Evolutionary conservation across 75 land plant genomes (phyloP).

Genomic region (Chamaecyparis obtusa): DNA sequence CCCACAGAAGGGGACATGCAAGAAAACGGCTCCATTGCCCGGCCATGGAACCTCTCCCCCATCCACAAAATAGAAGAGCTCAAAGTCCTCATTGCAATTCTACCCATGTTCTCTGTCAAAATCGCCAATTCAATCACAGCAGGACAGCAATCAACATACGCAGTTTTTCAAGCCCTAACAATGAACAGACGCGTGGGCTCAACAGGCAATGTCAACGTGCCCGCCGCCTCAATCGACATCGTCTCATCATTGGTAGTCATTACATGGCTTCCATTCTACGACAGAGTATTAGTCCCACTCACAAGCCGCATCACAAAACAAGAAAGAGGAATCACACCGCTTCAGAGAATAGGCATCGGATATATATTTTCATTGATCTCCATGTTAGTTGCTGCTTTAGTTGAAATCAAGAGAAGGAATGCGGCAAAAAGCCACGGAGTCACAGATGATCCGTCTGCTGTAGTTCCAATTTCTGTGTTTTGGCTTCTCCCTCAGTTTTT

Average conservation of each 20-base stretch:
- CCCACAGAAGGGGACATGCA: constrained; percentile 30
- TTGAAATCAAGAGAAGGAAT: not conserved
- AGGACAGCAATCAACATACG: constrained; percentile 19
- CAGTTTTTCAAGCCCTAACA: constrained; percentile 53
- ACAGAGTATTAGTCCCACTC: not conserved
- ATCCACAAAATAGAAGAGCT: constrained; percentile 55
- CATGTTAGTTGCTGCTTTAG: not conserved
- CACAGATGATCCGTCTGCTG: not conserved
- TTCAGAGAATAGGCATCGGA: not conserved
- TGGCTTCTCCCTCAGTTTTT: not conserved
- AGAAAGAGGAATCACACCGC: not conserved
- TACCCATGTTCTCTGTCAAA: constrained; percentile 45
- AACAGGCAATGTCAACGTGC: constrained; percentile 46
- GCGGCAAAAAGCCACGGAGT: not conserved
- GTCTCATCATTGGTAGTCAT: constrained; percentile 15
- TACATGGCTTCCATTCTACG: constrained; percentile 18
- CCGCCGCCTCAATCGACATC: constrained; percentile 46
- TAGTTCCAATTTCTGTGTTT: not conserved
- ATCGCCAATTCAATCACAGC: constrained; percentile 17
- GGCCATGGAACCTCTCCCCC: constrained; percentile 55
- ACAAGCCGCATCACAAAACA: not conserved
- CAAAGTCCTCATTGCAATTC: constrained; percentile 35
- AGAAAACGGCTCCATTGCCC: constrained; percentile 24
- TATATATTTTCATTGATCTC: not conserved
- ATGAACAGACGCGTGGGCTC: constrained; percentile 52